Base-by-base conservation (phyloP, 306 rosid genomes). In the Dalbergia oliveri region DNA sequence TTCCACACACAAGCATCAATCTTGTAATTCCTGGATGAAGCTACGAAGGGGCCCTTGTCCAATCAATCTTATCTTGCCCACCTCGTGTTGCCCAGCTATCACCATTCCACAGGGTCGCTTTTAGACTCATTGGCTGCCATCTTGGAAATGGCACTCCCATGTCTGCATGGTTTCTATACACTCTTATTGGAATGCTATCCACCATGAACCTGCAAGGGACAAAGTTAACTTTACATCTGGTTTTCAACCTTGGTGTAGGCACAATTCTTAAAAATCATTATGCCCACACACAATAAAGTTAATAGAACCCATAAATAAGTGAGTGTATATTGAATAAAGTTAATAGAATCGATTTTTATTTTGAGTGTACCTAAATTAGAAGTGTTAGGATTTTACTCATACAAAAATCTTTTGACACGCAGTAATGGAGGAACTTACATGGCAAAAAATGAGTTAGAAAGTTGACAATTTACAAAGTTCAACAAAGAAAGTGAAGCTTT, bases 31-130 rank as follows among this genome's bases (percentile, higher is more conserved):
- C 88, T 84, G 59, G 91, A 91, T 43, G 94, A 93, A 77, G 93
- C 88, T 66, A 86, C 45, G 73, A 93, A 94, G 19, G 99, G 99
- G 2, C 90, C 95, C 75, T 88, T 37, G 87, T 86, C 99, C 99
- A 94, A 64, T 93, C 91, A 75, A 90, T 88, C 80, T 94, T 93
- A 44, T 94, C 99, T 11, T 79, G 80, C 16, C 99, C 99, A 7
- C 99, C 99, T 50, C 93, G 16, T 53, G 99, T 94, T 43, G 99
- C 99, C 99, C 97, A 93, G 80, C 81, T 85, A 66, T 89, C 94
- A 18, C 99, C 97, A 35, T 94, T 82, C 97, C 97, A 94, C 57
- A 94, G 81, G 60, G 93, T 90, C 31, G 64, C 73, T 85, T 94
- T 92, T 73, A 94, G 45, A 82, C 94, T 83, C 98, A 94, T 91